Conservation (phyloP, 345 rosid genomes). For the Salix brachista region DNA sequence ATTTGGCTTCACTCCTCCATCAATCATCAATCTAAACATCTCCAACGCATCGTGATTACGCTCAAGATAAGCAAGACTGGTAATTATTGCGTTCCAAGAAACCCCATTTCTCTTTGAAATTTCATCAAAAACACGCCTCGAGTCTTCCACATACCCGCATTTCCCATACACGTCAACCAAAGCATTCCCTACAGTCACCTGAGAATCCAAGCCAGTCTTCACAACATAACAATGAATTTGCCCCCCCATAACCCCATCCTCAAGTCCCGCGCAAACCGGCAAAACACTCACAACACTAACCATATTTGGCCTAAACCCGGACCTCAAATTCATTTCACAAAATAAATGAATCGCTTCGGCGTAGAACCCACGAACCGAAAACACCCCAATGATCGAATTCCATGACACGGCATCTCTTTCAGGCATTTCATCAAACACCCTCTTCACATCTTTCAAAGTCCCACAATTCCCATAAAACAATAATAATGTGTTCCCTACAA, state of each 20-base stretch:
- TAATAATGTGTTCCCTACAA: slow-evolving; percentile 42
- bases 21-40: slow-evolving; percentile 37
- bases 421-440: slow-evolving; percentile 47
- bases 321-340: slow-evolving; percentile 23
- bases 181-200: slow-evolving; percentile 39
- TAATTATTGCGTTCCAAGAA: slow-evolving; percentile 39
- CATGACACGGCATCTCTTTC: slow-evolving; percentile 45
- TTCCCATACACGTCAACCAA: slow-evolving; percentile 50
- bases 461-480: slow-evolving; percentile 33
- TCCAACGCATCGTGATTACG: slow-evolving; percentile 30
- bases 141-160: slow-evolving; percentile 32
- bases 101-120: slow-evolving; percentile 43
- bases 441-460: slow-evolving; percentile 18
- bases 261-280: slow-evolving; percentile 38
- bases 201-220: slow-evolving; percentile 40
- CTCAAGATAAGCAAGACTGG: slow-evolving; percentile 30
- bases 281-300: slow-evolving; percentile 40
- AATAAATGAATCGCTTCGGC: slow-evolving; percentile 33
- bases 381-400: slow-evolving; percentile 37
- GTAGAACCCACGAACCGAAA: slow-evolving; percentile 28
- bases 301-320: slow-evolving; percentile 34
- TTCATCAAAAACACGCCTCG: slow-evolving; percentile 32
- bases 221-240: slow-evolving; percentile 38
- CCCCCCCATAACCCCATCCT: slow-evolving; percentile 22
- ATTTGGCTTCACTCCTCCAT: slow-evolving; percentile 29